Evolutionary conservation across 2,329 filamentous ascomycete genomes (phyloP), one percentile per base, ranked within the genome.

Genomic region (Exophiala viscosa): DNA sequence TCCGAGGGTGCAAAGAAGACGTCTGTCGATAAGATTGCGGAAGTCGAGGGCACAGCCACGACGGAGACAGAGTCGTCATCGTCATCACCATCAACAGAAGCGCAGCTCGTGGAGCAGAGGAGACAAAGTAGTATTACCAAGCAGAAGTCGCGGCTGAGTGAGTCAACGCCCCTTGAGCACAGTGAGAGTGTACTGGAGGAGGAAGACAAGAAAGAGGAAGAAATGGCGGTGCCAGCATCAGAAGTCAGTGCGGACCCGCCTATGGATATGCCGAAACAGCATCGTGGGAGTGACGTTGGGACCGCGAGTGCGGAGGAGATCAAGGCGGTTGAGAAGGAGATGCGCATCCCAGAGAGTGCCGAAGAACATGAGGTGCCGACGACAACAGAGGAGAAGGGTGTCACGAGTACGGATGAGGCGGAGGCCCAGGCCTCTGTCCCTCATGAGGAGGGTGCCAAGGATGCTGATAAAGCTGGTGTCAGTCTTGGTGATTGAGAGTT

Each of bases 201-300:
- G 13, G n/a, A 46, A 17, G 11, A n/a, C 20, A 13, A 42, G 43
- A 14, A 33, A 18, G 28, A 43, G 11, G 31, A 40, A 18, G 15
- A 40, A 7, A 41, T 36, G 20, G 48, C 52, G 5, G 53, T 44
- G 4, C 45, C 55, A n/a, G 48, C 53, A 17, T 40, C 40, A 14
- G 57, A 52, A 41, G 32, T 48, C 36, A 58, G 31, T n/a, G 14
- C 40, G 17, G 40, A 42, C 18, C 40, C 40, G 9, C 40, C 40
- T n/a, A 18, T 28, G 14, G 40, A 42, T n/a, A 42, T 31, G 20
- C 40, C 40, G 8, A 42, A 42, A 14, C 61, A 65, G 38, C 70
- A 73, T 50, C 62, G 73, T 35, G 65, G 70, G 9, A 65, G 67
- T 40, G 72, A 70, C 3, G 66, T 73, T 33, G 67, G 67, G 3